These are phyloP conservation scores for Cryptococcus sp. DNA, from an alignment of 1,284 basidiomycete genomes.

Conservation along the genomic window DNA sequence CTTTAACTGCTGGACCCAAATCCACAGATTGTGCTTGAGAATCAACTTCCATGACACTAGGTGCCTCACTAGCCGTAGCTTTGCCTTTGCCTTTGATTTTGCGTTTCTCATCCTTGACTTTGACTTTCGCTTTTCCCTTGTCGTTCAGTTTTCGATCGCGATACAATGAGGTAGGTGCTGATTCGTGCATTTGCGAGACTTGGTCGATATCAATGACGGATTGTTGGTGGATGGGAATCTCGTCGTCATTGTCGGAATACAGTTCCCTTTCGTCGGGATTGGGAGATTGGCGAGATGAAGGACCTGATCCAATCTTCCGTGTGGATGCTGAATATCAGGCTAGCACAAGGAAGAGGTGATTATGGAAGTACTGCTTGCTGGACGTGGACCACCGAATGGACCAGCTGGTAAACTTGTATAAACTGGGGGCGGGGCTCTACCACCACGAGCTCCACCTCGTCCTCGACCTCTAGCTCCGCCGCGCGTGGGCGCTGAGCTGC, in stretches of 20 bases:
- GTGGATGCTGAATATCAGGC: slow-evolving; percentile 49
- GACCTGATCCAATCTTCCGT: slow-evolving; percentile 43
- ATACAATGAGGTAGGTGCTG: slow-evolving; percentile 72
- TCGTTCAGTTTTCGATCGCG: slow-evolving; percentile 49
- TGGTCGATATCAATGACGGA: slow-evolving; percentile 77
- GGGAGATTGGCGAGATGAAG: neutral
- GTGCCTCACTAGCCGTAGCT: slow-evolving; percentile 5
- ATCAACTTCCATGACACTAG: neutral
- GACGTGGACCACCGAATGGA: slow-evolving; percentile 50
- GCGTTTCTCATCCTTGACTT: slow-evolving; percentile 40
- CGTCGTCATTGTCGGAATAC: slow-evolving; percentile 81
- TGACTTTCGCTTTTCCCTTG: slow-evolving; percentile 44
- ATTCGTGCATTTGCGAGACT: slow-evolving; percentile 75
- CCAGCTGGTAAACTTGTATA: slow-evolving; percentile 41
- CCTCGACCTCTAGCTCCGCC: slow-evolving; percentile 21
- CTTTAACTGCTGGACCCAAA: slow-evolving; percentile 25
- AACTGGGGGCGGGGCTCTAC: slow-evolving; percentile 53
- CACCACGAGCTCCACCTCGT: slow-evolving; percentile 12
- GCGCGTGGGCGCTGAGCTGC: slow-evolving; percentile 4
- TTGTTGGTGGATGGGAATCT: slow-evolving; percentile 49
- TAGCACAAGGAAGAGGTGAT: slow-evolving; percentile 17
- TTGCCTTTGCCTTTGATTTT: slow-evolving; percentile 17
- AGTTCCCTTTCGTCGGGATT: slow-evolving; percentile 52
- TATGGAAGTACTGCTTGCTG: neutral
- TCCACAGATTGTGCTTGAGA: neutral